Percentiles rank a stretch among this genome's conserved stretches.
Evolutionary conservation across 768 basidiomycete species (phyloP).

Genomic region (Russula griseocarnosa): DNA sequence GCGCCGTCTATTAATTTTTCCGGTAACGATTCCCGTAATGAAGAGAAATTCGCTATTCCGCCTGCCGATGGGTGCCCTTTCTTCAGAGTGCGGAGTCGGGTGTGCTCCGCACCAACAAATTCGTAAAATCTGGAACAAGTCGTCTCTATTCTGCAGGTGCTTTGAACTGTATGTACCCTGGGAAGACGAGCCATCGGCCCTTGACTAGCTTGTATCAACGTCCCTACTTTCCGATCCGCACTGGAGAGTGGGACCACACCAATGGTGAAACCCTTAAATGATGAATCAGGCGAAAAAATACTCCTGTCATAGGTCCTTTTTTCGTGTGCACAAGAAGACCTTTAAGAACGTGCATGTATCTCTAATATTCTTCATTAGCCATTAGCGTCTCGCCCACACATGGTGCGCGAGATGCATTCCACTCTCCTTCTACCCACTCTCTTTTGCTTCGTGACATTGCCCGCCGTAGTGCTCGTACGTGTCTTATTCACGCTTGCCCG

Average conservation of each 20-base stretch:
- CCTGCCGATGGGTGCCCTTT: conserved; percentile 4
- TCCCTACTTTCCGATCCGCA: conserved; percentile 10
- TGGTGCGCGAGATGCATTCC: conserved; percentile 21
- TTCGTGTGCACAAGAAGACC: conserved; percentile 2
- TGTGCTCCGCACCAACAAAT: conserved; percentile 6
- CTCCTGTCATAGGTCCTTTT: conserved; percentile 4
- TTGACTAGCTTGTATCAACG: conserved; percentile 1
- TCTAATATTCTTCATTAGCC: not conserved
- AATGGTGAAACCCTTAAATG: not conserved
- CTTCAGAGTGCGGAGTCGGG: conserved; percentile 2
- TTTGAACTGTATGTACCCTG: conserved; percentile 11
- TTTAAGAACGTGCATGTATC: conserved; percentile 16
- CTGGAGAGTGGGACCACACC: not conserved
- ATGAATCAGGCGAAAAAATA: conserved; percentile 3
- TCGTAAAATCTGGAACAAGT: conserved; percentile 11
- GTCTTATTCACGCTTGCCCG: not conserved
- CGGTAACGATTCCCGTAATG: conserved; percentile 6
- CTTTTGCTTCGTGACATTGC: conserved; percentile 7
- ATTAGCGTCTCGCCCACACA: conserved; percentile 11
- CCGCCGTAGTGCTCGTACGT: conserved; percentile 7
- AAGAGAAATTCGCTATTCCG: conserved; percentile 3
- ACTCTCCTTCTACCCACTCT: conserved; percentile 7
- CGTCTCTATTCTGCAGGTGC: conserved; percentile 3
- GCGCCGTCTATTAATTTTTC: conserved; percentile 6
- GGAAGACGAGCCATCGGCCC: conserved; percentile 9